Evolutionary conservation across 768 basidiomycete genomes (phyloP), one percentile per base, ranked within the genome.

Genomic region (Pleurotus eryngii): DNA sequence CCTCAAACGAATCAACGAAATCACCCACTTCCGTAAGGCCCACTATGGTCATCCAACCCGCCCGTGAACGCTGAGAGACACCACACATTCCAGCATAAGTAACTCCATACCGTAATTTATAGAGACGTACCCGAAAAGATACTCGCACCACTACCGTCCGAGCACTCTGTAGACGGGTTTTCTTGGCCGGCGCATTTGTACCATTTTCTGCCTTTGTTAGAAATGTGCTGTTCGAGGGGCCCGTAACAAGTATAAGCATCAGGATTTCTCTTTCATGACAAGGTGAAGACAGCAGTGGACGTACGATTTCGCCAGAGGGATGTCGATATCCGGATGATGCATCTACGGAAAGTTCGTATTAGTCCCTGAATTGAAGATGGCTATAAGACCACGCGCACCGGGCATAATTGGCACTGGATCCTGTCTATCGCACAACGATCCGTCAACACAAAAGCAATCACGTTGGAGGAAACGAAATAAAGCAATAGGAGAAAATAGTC

Each of bases 251-350:
- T 22, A 3, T 26, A 7, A 27, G 12, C 20, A 27, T 48, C 17
- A 7, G 18, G 24, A 49, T 27, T 11, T 14, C 26, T 20, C 17
- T 27, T 18, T 7, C 9, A 49, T 24, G 47, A 20, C 9, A 15
- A 24, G 5, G 24, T 0, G 24, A 49, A 27, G 47, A 3, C 14
- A 2, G 43, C 2, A 6, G 24, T 49, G 18, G 3, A 35, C 47
- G 22, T 18, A 51, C 49, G 6, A 79, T 68, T 63, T 83, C 81
- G 5, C 80, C 79, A 20, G 72, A 72, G 3, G 79, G 70, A 60
- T 82, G 80, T 42, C 67, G 70, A 67, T 74, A 81, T 4, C 74
- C 74, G 18, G 79, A 58, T 63, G 73, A 72, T 46, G 62, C 65
- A 26, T 12, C 8, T 22, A 27, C 5, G 22, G 5, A n/a, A 22